Evolutionary conservation across 1,284 basidiomycete species (phyloP).

Genomic region (Ceratorhiza oryzae-sativae): DNA sequence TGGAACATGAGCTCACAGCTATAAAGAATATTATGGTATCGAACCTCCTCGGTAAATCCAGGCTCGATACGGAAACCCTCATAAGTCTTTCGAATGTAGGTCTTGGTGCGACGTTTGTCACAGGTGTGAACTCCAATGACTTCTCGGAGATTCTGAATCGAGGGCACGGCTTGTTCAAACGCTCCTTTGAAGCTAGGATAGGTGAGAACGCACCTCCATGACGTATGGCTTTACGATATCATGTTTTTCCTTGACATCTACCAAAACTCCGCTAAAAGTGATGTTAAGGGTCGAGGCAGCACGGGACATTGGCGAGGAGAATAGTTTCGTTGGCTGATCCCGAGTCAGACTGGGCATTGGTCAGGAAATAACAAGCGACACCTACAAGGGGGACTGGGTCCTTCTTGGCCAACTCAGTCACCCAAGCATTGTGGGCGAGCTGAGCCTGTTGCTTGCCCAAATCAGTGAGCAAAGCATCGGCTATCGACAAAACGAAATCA

Average conservation of each 20-base stretch:
- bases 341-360: conserved; percentile 1
- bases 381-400: conserved; percentile 26
- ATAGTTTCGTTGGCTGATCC: conserved; percentile 65
- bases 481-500: conserved; percentile 48
- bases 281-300: conserved; percentile 72
- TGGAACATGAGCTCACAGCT: neutral
- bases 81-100: conserved; percentile 64
- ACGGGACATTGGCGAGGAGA: conserved; percentile 75
- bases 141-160: conserved; percentile 67
- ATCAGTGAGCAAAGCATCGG: conserved; percentile 56
- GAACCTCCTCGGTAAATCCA: conserved; percentile 66
- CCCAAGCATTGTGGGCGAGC: conserved; percentile 64
- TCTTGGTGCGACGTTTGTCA: conserved; percentile 66
- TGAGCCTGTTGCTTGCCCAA: conserved; percentile 42
- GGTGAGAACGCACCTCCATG: conserved; percentile 59
- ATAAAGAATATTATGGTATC: neutral
- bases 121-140: conserved; percentile 75
- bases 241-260: conserved; percentile 42
- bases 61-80: conserved; percentile 70
- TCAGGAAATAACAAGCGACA: neutral
- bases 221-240: conserved; percentile 52
- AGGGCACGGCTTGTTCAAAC: too few relatives aligned
- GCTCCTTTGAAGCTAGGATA: neutral
- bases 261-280: conserved; percentile 62
- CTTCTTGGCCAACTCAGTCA: conserved; percentile 55